Conservation (phyloP, 306 rosid genomes). For the Gleditsia sinensis region DNA sequence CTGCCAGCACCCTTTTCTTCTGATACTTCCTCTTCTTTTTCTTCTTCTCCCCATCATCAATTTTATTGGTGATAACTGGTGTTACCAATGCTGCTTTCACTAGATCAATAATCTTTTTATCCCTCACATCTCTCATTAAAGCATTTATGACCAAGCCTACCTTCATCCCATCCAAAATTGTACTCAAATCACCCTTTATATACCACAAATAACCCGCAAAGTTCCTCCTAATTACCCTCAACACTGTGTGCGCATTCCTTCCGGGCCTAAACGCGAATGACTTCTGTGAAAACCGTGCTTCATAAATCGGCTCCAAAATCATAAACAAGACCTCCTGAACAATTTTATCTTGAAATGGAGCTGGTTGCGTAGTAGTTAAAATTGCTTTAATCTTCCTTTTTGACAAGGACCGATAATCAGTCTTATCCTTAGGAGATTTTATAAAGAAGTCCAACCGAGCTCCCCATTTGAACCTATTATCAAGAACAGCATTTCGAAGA, state of each 20-base stretch:
- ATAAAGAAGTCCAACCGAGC: constrained; percentile 68
- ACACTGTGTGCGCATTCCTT: constrained; percentile 72
- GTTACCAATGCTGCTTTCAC: constrained; percentile 73
- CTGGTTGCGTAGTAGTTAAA: constrained; percentile 72
- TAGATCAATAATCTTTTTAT: constrained; percentile 77
- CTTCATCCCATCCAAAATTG: constrained; percentile 78
- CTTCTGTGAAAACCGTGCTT: constrained; percentile 69
- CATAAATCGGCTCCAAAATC: constrained; percentile 85
- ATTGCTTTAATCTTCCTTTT: constrained; percentile 77
- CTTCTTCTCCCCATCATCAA: constrained; percentile 63
- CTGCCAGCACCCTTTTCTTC: constrained; percentile 89
- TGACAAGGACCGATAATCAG: constrained; percentile 70
- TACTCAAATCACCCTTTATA: constrained; percentile 80
- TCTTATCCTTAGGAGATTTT: constrained; percentile 72
- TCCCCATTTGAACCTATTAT: constrained; percentile 83
- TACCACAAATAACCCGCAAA: constrained; percentile 94
- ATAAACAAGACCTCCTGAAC: constrained; percentile 83
- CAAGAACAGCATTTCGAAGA: constrained; percentile 85
- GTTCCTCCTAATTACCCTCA: constrained; percentile 78
- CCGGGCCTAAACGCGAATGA: constrained; percentile 82
- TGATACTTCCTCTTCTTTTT: constrained; percentile 85
- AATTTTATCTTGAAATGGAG: constrained; percentile 86
- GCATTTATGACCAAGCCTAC: constrained; percentile 78
- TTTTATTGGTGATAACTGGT: constrained; percentile 59
- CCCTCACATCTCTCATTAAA: constrained; percentile 89